A percentile compares a stretch with the other conserved stretches of the same genome.
These are phyloP conservation scores for Neofusicoccum kwambonambiense DNA, from an alignment of 2,329 filamentous ascomycete genomes.

Conservation along the genomic window DNA sequence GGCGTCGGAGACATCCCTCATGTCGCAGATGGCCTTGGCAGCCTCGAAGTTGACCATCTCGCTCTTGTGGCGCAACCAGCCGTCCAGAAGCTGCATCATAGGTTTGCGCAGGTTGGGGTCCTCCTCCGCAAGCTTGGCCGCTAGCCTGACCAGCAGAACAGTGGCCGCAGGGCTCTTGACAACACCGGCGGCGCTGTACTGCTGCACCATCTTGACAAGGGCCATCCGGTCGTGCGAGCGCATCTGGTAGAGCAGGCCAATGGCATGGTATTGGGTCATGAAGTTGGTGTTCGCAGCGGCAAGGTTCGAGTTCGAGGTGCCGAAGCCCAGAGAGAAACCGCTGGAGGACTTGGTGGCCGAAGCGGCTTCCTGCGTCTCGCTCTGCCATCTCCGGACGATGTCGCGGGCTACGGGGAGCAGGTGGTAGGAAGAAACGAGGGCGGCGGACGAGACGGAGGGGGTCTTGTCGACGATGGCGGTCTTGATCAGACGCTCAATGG, in stretches of 20 bases:
- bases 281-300: constrained; percentile 78
- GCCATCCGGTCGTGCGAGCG: constrained; percentile 97
- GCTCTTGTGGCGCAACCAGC: constrained; percentile 96
- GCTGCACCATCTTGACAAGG: constrained; percentile 99
- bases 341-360: constrained; percentile 84
- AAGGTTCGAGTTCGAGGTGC: constrained; percentile 71
- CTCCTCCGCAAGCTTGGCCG: constrained; percentile 91
- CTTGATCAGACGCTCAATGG: constrained; percentile 97
- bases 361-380: constrained; percentile 95
- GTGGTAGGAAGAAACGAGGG: constrained; percentile 95
- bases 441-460: constrained; percentile 92
- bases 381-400: constrained; percentile 96
- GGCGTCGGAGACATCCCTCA: constrained; percentile 87
- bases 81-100: constrained; percentile 95
- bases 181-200: constrained; percentile 86
- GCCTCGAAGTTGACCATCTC: constrained; percentile 94
- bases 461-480: constrained; percentile 99
- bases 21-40: constrained; percentile 94
- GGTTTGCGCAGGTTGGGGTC: constrained; percentile 84
- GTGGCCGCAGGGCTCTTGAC: constrained; percentile 94
- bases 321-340: constrained; percentile 89
- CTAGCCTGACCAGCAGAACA: constrained; percentile 87
- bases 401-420: constrained; percentile 94
- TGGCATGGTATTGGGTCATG: constrained; percentile 98
- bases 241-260: constrained; percentile 97